Conservation (phyloP, 1,139 yeast genomes). For the Yamadazyma spencermartinsiae region DNA sequence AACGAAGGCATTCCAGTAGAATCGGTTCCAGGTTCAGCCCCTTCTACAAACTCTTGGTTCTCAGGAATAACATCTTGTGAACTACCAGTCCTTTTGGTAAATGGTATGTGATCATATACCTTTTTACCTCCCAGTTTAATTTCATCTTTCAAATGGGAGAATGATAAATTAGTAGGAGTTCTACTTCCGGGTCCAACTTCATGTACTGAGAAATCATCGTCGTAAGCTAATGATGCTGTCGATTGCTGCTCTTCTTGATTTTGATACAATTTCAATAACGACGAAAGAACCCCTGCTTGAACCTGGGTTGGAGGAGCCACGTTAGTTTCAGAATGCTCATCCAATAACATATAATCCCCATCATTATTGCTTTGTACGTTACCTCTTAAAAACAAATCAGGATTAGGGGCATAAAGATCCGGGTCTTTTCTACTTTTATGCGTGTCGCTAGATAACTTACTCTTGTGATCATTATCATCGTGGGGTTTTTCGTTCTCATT, state of each 20-base stretch:
- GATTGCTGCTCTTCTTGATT: conserved; percentile 35
- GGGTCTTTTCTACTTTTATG: conserved; percentile 7
- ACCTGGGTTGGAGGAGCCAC: conserved; percentile 74
- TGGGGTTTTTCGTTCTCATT: conserved; percentile 8
- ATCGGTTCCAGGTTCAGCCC: conserved; percentile 17
- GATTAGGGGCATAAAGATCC: conserved; percentile 46
- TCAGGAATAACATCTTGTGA: conserved; percentile 7
- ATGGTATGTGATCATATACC: conserved; percentile 18
- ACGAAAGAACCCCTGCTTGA: conserved; percentile 81
- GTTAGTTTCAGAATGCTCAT: conserved; percentile 47
- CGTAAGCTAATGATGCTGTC: conserved; percentile 17
- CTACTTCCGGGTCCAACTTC: conserved; percentile 13
- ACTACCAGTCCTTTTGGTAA: conserved; percentile 12
- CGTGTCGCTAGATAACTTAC: conserved; percentile 5
- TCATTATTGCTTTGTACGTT: conserved; percentile 30
- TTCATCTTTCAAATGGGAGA: conserved; percentile 28
- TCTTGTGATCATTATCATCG: conserved; percentile 1
- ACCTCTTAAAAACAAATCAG: conserved; percentile 39
- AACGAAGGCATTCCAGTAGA: conserved; percentile 37
- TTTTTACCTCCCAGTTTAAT: conserved; percentile 25
- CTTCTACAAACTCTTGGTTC: conserved; percentile 12
- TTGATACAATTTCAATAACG: conserved; percentile 68
- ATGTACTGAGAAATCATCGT: conserved; percentile 19
- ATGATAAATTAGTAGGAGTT: conserved; percentile 21
- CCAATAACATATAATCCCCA: conserved; percentile 34